phyloP scores from a whole-genome alignment of 2,329 filamentous ascomycete species.

The Fusarium acutatum region DNA sequence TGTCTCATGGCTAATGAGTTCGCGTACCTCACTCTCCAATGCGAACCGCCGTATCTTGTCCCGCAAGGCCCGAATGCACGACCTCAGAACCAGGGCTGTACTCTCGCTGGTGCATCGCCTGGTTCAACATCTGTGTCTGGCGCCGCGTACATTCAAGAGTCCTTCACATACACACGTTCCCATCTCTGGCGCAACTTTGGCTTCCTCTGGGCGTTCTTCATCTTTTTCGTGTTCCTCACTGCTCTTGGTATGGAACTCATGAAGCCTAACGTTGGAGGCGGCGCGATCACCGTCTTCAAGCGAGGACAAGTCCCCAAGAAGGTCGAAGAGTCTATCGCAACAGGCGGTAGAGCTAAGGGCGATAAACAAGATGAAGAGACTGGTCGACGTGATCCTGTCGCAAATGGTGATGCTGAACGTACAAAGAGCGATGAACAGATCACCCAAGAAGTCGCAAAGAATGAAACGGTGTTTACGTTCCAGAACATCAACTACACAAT shows the following conservation, averaged over 20 bases:
- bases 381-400: conserved; percentile 41
- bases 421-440: conserved; percentile 43
- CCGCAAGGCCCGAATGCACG: conserved; percentile 52
- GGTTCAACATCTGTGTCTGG: conserved; percentile 61
- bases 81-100: conserved; percentile 61
- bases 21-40: conserved; percentile 64
- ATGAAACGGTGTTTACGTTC: conserved; percentile 67
- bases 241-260: conserved; percentile 73
- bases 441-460: conserved; percentile 62
- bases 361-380: conserved; percentile 62
- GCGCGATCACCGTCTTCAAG: conserved; percentile 69
- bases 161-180: conserved; percentile 62
- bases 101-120: conserved; percentile 55
- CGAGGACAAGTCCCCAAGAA: conserved; percentile 68
- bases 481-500: conserved; percentile 60
- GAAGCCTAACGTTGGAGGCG: conserved; percentile 68
- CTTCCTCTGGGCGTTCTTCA: conserved; percentile 77
- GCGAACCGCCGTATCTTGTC: conserved; percentile 65
- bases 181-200: conserved; percentile 82
- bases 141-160: conserved; percentile 61
- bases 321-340: conserved; percentile 65
- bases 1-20: conserved; percentile 73
- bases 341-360: conserved; percentile 49
- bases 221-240: conserved; percentile 78
- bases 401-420: conserved; percentile 18